A percentile compares a stretch with the other conserved stretches of the same genome.
These are phyloP conservation scores for Gastrolobium bilobum DNA, from an alignment of 306 rosid species.

Conservation along the genomic window DNA sequence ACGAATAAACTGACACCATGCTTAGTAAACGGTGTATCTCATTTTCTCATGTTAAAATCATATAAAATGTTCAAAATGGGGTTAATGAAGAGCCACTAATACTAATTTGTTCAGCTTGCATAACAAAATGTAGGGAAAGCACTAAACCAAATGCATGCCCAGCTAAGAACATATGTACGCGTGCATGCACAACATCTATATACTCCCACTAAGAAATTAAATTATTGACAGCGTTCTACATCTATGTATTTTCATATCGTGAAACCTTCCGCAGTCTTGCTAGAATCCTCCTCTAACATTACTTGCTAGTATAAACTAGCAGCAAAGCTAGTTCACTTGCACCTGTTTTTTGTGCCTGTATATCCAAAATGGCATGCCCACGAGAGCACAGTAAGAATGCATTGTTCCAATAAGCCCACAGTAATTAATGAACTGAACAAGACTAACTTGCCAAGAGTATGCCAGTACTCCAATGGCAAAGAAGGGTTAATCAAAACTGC, in stretches of 20 bases:
- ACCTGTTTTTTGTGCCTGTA: slow-evolving; percentile 29
- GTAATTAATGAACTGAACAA: slow-evolving; percentile 42
- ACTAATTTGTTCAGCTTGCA: slow-evolving; percentile 41
- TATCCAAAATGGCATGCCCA: slow-evolving; percentile 42
- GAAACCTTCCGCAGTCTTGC: slow-evolving; percentile 44
- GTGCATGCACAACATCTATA: slow-evolving; percentile 45
- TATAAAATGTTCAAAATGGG: slow-evolving; percentile 3
- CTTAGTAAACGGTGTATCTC: slow-evolving; percentile 18
- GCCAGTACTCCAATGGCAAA: slow-evolving; percentile 36
- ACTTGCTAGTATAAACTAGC: slow-evolving; percentile 31
- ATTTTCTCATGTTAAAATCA: slow-evolving; percentile 47
- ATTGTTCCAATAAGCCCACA: slow-evolving; percentile 29
- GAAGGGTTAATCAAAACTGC: slow-evolving; percentile 46
- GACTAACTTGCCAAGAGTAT: slow-evolving; percentile 42
- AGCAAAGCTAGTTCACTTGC: slow-evolving; percentile 31
- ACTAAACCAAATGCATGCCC: slow-evolving; percentile 37
- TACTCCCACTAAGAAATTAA: slow-evolving; percentile 40
- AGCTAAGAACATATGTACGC: slow-evolving; percentile 40
- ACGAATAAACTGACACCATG: not conserved
- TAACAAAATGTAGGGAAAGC: slow-evolving; percentile 40
- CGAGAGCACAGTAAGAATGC: slow-evolving; percentile 34
- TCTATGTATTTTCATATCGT: slow-evolving; percentile 34
- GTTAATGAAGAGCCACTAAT: slow-evolving; percentile 25
- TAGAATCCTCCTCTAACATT: slow-evolving; percentile 42
- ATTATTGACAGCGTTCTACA: slow-evolving; percentile 44